A percentile compares a stretch with the other conserved stretches of the same genome.
These are phyloP conservation scores for Smittium culicis DNA, from an alignment of 371 early-diverging fungal species.

Conservation along the genomic window DNA sequence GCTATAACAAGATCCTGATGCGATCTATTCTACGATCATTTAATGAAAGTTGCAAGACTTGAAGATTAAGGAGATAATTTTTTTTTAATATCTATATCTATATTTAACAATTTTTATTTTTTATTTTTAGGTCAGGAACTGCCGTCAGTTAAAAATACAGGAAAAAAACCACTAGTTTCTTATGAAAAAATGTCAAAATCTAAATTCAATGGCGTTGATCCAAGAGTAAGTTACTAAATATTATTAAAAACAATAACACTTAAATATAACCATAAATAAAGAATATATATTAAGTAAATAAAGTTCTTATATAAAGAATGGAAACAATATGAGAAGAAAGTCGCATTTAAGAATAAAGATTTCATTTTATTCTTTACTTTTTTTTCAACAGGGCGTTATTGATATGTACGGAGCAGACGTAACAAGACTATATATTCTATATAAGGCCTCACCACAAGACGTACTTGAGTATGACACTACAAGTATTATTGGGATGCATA, in stretches of 20 bases:
- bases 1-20: background rate
- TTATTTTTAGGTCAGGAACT: background rate
- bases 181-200: constrained; percentile 94
- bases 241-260: too few species aligned
- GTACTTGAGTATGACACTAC: constrained; percentile 82
- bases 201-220: constrained; percentile 88
- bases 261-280: too few species aligned
- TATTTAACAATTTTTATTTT: too few species aligned
- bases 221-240: constrained; percentile 45
- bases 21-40: too few species aligned
- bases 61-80: too few species aligned
- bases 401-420: constrained; percentile 66
- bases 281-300: too few species aligned
- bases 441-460: constrained; percentile 78
- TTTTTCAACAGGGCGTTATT: background rate
- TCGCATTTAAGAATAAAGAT: background rate
- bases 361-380: background rate
- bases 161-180: constrained; percentile 41
- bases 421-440: constrained; percentile 73
- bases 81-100: too few species aligned
- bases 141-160: constrained; percentile 48
- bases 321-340: too few species aligned
- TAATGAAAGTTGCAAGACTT: too few species aligned
- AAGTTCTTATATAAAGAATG: too few species aligned
- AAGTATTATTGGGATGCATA: constrained; percentile 81